phyloP scores from a whole-genome alignment of 495 filamentous ascomycete genomes.

The Tetracladium marchalianum region DNA sequence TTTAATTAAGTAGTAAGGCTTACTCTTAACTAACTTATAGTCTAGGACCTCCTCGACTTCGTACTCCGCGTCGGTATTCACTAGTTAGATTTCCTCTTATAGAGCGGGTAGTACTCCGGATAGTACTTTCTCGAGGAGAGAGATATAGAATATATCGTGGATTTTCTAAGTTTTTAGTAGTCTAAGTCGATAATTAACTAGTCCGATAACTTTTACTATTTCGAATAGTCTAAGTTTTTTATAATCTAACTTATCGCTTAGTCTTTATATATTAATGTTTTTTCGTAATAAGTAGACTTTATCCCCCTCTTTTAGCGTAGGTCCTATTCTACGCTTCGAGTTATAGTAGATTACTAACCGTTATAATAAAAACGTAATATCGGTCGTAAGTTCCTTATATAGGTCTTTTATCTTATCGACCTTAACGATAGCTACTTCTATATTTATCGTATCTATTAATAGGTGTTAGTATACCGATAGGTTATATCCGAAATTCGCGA shows the following conservation, averaged over 20 bases:
- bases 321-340: too few species aligned
- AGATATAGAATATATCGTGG: slow-evolving; percentile 3
- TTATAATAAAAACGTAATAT: slow-evolving; percentile 14
- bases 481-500: too few species aligned
- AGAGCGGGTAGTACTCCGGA: slow-evolving; percentile 1
- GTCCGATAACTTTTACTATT: neutral
- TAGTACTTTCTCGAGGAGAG: slow-evolving; percentile 1
- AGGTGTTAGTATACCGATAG: slow-evolving; percentile 4
- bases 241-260: slow-evolving; percentile 20
- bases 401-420: slow-evolving; percentile 5
- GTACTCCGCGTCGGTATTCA: neutral
- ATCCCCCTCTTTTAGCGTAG: slow-evolving; percentile 16
- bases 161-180: slow-evolving; percentile 3
- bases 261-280: slow-evolving; percentile 20
- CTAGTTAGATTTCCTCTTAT: neutral
- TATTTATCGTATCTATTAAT: neutral
- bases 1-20: too few species aligned
- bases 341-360: slow-evolving; percentile 11
- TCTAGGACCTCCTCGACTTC: slow-evolving; percentile 1
- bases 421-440: neutral
- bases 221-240: slow-evolving; percentile 12
- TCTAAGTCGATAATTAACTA: slow-evolving; percentile 1
- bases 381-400: slow-evolving; percentile 11
- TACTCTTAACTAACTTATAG: too few species aligned
- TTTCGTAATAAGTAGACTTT: slow-evolving; percentile 21